Evolutionary conservation across 169 alveolate genomes (phyloP).

Genomic region (Cryptosporidium sp.): DNA sequence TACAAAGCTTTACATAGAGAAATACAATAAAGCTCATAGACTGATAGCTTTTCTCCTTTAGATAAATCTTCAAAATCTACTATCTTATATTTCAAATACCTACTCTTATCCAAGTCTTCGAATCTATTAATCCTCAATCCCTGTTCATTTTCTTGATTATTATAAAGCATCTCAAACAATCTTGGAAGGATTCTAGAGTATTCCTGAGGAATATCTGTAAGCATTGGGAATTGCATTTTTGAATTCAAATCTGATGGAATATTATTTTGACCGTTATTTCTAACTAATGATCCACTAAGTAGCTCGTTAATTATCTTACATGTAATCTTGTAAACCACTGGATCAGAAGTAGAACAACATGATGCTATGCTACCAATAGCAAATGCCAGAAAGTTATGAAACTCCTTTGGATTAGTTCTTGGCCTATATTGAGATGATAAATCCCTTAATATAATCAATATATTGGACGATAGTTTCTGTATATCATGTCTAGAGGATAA

Average conservation of each 20-base stretch:
- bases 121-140: not conserved
- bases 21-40: slow-evolving; percentile 11
- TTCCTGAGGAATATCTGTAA: slow-evolving; percentile 57
- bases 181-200: slow-evolving; percentile 56
- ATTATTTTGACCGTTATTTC: not conserved
- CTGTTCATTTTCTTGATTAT: not conserved
- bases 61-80: not conserved
- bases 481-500: not conserved
- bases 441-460: slow-evolving; percentile 10
- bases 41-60: not conserved
- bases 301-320: slow-evolving; percentile 26
- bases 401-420: slow-evolving; percentile 4
- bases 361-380: slow-evolving; percentile 61
- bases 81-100: not conserved
- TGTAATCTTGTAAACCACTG: slow-evolving; percentile 27
- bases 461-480: not conserved
- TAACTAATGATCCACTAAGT: slow-evolving; percentile 29
- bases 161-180: slow-evolving; percentile 29
- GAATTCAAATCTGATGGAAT: not conserved
- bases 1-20: slow-evolving; percentile 19
- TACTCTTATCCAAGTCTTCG: slow-evolving; percentile 4
- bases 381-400: slow-evolving; percentile 49
- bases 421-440: slow-evolving; percentile 45
- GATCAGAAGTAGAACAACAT: slow-evolving; percentile 46
- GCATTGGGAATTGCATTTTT: slow-evolving; percentile 9